phyloP scores from a whole-genome alignment of 2,329 filamentous ascomycete genomes.

The Colletotrichum chrysophilum region DNA sequence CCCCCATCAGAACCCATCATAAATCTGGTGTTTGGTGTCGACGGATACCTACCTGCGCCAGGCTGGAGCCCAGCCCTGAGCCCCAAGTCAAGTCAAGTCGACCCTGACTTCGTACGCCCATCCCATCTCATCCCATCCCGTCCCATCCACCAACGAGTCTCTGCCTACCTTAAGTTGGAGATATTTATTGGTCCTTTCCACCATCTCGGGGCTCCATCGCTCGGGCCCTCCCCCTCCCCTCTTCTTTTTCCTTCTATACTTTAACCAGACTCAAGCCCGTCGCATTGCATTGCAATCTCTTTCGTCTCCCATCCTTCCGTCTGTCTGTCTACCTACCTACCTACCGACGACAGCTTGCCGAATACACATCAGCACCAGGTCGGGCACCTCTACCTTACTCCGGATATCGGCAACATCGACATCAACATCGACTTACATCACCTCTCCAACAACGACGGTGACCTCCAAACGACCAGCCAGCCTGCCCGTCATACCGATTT shows the following conservation, averaged over 20 bases:
- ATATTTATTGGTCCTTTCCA: conserved; percentile 22
- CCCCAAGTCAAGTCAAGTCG: neutral
- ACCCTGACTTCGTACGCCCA: neutral
- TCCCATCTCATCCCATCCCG: neutral
- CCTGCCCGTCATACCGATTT: neutral
- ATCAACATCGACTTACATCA: neutral
- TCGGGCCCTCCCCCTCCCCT: conserved; percentile 13
- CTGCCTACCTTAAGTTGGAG: neutral
- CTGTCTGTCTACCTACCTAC: neutral
- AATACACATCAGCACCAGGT: neutral
- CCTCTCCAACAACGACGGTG: neutral
- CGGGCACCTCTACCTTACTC: neutral
- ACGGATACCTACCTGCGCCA: neutral
- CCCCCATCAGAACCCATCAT: neutral
- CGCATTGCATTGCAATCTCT: neutral
- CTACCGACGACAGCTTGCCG: neutral
- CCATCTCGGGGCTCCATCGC: conserved; percentile 15
- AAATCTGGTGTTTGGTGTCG: neutral
- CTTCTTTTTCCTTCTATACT: conserved; percentile 10
- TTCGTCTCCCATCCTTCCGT: neutral
- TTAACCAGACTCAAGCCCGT: conserved; percentile 6
- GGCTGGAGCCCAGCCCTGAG: neutral
- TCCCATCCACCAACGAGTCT: neutral
- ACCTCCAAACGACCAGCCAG: neutral
- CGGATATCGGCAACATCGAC: neutral